Evolutionary conservation across 2,329 filamentous ascomycete species (phyloP).

Genomic region (Paecilomyces sp.): DNA sequence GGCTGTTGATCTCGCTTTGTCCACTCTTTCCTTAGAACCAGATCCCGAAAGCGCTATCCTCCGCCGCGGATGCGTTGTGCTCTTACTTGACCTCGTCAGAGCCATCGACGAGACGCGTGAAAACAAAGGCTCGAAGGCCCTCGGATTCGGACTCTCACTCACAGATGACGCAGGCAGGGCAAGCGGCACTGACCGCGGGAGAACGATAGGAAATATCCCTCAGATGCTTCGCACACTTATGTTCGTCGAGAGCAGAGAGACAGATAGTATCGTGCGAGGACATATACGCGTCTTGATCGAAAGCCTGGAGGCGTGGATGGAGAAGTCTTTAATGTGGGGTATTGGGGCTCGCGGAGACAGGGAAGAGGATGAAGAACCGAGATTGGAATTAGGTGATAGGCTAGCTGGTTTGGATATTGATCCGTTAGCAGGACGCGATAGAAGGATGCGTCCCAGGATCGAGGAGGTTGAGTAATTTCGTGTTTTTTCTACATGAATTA

Average conservation of each 20-base stretch:
- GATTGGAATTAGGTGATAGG: slow-evolving; percentile 27
- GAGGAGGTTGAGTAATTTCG: slow-evolving; percentile 35
- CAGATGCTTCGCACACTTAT: slow-evolving; percentile 28
- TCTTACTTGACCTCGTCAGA: slow-evolving; percentile 35
- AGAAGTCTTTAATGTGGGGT: slow-evolving; percentile 35
- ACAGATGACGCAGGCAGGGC: slow-evolving; percentile 10
- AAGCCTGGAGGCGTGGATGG: slow-evolving; percentile 36
- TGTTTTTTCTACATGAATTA: not conserved
- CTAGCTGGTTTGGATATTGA: slow-evolving; percentile 32
- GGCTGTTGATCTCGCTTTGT: slow-evolving; percentile 32
- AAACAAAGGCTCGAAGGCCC: slow-evolving; percentile 14
- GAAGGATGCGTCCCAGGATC: slow-evolving; percentile 23
- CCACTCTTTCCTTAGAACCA: slow-evolving; percentile 30
- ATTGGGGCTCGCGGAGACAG: slow-evolving; percentile 19
- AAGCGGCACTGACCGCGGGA: slow-evolving; percentile 2
- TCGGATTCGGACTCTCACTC: slow-evolving; percentile 36
- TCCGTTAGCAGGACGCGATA: slow-evolving; percentile 19
- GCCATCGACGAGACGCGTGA: slow-evolving; percentile 31
- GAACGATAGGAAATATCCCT: slow-evolving; percentile 32
- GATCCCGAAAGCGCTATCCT: slow-evolving; percentile 32
- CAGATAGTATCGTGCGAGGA: slow-evolving; percentile 31
- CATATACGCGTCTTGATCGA: slow-evolving; percentile 34
- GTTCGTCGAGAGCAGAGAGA: slow-evolving; percentile 32
- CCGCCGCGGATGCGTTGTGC: slow-evolving; percentile 32
- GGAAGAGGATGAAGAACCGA: slow-evolving; percentile 11